These are phyloP conservation scores for Cruciata laevipes DNA, from an alignment of 257 asterid species.

Conservation along the genomic window DNA sequence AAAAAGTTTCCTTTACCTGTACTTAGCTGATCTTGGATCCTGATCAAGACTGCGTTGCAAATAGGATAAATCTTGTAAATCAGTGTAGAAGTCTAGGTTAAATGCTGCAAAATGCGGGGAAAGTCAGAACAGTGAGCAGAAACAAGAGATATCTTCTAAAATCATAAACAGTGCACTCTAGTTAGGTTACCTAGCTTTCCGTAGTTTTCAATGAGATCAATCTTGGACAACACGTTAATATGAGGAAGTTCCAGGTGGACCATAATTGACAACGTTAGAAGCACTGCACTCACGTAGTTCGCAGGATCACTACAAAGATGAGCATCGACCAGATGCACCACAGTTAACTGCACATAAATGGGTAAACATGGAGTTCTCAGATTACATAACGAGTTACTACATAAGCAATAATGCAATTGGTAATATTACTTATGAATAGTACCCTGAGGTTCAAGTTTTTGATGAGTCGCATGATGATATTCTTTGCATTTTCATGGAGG, in stretches of 20 bases:
- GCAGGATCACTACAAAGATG: conserved; percentile 99
- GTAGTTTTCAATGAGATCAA: conserved; percentile 87
- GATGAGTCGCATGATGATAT: conserved; percentile 68
- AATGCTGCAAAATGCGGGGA: conserved; percentile 53
- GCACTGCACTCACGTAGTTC: conserved; percentile 85
- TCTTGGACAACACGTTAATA: conserved; percentile 89
- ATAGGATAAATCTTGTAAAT: conserved; percentile 78
- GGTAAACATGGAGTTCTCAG: not conserved
- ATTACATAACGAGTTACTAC: conserved; percentile 3
- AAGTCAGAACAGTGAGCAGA: conserved; percentile 15
- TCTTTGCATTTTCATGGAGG: conserved; percentile 77
- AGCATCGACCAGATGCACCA: conserved; percentile 91
- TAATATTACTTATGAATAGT: conserved; percentile 14
- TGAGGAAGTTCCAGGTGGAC: conserved; percentile 95
- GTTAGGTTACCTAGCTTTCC: conserved; percentile 68
- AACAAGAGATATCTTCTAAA: conserved; percentile 1
- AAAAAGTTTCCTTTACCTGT: conserved; percentile 41
- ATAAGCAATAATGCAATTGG: conserved; percentile 2
- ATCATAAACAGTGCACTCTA: not conserved
- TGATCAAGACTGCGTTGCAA: conserved; percentile 73
- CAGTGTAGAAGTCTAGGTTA: conserved; percentile 97
- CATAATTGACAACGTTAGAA: conserved; percentile 88
- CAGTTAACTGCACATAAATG: conserved; percentile 64
- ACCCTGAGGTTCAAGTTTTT: conserved; percentile 87
- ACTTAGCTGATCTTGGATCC: conserved; percentile 85